These are phyloP conservation scores for Phaffomyces thermotolerans DNA, from an alignment of 805 yeast genomes.

Conservation along the genomic window DNA sequence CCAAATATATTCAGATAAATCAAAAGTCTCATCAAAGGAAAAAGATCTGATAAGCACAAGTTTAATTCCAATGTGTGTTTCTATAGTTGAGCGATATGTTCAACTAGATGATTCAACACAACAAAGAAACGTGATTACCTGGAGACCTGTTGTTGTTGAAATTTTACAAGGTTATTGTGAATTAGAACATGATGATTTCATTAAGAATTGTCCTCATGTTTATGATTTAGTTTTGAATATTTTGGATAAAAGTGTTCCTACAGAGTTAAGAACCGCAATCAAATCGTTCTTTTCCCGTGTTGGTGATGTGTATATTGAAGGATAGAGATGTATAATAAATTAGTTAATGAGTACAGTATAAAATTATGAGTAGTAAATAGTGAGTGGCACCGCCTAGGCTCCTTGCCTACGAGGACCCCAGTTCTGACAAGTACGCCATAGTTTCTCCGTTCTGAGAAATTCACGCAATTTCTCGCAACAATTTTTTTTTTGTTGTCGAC, in stretches of 20 bases:
- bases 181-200: conserved; percentile 68
- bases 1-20: conserved; percentile 64
- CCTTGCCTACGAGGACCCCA: neutral
- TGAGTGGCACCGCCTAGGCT: no score
- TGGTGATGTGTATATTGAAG: conserved; percentile 39
- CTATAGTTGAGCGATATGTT: conserved; percentile 63
- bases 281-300: conserved; percentile 51
- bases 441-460: neutral
- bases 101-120: conserved; percentile 65
- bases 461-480: neutral
- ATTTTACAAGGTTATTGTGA: conserved; percentile 76
- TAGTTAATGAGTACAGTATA: no score
- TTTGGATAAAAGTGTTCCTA: conserved; percentile 52
- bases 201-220: conserved; percentile 47
- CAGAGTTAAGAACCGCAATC: conserved; percentile 55
- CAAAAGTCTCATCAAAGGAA: conserved; percentile 39
- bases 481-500: conserved; percentile 8
- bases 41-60: conserved; percentile 46
- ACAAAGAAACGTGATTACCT: conserved; percentile 72
- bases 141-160: conserved; percentile 91
- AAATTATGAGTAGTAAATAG: no score
- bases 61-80: conserved; percentile 60
- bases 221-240: conserved; percentile 52
- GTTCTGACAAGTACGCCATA: neutral
- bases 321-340: conserved; percentile 1